These are phyloP conservation scores for Eucalyptus rudis DNA, from an alignment of 345 rosid genomes.

Conservation along the genomic window DNA sequence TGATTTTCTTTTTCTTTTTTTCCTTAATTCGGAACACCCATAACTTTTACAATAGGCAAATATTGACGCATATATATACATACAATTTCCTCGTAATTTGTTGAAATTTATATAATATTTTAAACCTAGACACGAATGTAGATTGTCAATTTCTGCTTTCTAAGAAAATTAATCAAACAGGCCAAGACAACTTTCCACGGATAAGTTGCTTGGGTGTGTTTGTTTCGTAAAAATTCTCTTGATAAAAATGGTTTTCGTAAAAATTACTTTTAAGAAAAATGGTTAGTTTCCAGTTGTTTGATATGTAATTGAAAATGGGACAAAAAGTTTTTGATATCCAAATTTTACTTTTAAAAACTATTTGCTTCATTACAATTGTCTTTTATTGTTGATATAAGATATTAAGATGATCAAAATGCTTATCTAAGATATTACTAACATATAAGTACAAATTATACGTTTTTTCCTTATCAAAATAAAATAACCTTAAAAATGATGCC, in stretches of 20 bases:
- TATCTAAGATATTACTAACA: neutral
- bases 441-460: too few relatives aligned
- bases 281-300: rapidly evolving
- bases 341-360: neutral
- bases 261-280: too few relatives aligned
- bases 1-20: neutral
- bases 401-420: neutral
- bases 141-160: neutral
- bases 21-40: neutral
- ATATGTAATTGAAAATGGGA: neutral
- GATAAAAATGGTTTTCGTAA: neutral
- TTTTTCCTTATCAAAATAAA: neutral
- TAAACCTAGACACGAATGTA: neutral
- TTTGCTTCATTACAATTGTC: neutral
- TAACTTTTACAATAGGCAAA: neutral
- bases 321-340: neutral
- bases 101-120: too few relatives aligned
- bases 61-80: too few relatives aligned
- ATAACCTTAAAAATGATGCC: neutral
- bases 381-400: neutral
- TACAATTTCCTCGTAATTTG: too few relatives aligned
- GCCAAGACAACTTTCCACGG: neutral
- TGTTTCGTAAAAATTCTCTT: neutral
- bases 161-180: neutral
- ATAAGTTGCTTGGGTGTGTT: neutral